Percentiles rank a stretch among this genome's conserved stretches.
phyloP scores from a whole-genome alignment of 2,329 filamentous ascomycete species.

The Exophiala viscosa region DNA sequence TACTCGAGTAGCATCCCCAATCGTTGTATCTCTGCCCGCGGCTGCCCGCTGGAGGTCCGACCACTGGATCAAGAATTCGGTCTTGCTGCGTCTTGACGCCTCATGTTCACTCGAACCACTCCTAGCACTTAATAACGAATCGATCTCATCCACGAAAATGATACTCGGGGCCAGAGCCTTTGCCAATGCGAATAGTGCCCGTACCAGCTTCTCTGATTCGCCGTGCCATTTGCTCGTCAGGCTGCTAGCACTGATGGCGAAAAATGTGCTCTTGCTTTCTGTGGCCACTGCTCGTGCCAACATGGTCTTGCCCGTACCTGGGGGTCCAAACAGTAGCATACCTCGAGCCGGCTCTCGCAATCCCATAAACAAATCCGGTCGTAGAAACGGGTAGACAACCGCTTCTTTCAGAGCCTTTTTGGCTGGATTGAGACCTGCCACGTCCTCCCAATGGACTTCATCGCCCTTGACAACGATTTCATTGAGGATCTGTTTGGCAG shows the following conservation, averaged over 20 bases:
- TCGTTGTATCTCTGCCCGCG: slow-evolving; percentile 61
- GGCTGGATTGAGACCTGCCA: slow-evolving; percentile 83
- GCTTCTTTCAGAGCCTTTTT: slow-evolving; percentile 92
- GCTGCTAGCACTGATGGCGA: slow-evolving; percentile 92
- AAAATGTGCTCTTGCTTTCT: slow-evolving; percentile 91
- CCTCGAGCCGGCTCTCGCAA: slow-evolving; percentile 88
- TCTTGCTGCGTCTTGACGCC: slow-evolving; percentile 90
- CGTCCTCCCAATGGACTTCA: slow-evolving; percentile 89
- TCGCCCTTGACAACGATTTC: slow-evolving; percentile 94
- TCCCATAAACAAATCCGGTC: slow-evolving; percentile 93
- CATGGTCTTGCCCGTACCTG: slow-evolving; percentile 99
- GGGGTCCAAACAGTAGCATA: slow-evolving; percentile 93
- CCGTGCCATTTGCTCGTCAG: slow-evolving; percentile 94
- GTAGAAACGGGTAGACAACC: slow-evolving; percentile 93
- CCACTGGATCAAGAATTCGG: slow-evolving; percentile 97
- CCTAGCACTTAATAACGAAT: slow-evolving; percentile 81
- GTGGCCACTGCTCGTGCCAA: slow-evolving; percentile 90
- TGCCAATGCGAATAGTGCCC: slow-evolving; percentile 84
- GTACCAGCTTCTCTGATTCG: slow-evolving; percentile 93
- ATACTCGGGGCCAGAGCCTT: slow-evolving; percentile 88
- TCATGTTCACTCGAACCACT: slow-evolving; percentile 79
- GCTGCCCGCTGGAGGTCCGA: slow-evolving; percentile 88
- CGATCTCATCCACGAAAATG: slow-evolving; percentile 98
- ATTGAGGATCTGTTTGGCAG: slow-evolving; percentile 89
- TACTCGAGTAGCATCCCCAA: slow-evolving; percentile 79